phyloP scores from a whole-genome alignment of 169 alveolate genomes.

The Plasmodium malariae region DNA sequence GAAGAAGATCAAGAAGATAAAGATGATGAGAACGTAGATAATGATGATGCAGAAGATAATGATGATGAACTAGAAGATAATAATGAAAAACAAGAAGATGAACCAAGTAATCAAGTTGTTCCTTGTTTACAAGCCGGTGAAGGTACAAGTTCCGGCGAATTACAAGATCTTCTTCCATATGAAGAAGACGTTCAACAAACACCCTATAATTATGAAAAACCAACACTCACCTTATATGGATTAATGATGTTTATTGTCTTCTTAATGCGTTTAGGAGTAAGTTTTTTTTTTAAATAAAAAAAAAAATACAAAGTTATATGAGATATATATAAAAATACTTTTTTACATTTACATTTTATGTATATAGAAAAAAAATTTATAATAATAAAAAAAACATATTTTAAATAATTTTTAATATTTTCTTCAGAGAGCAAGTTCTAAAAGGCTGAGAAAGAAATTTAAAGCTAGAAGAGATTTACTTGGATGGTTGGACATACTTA shows the following conservation, averaged over 20 bases:
- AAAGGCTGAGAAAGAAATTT: not conserved
- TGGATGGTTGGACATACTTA: not conserved
- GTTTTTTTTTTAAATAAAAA: too few species aligned
- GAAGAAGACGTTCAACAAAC: too few species aligned
- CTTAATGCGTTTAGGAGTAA: too few species aligned
- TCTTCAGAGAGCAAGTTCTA: not conserved
- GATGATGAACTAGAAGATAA: not conserved
- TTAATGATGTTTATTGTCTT: too few species aligned
- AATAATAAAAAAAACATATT: conserved; percentile 19
- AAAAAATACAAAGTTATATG: too few species aligned
- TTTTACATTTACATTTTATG: not conserved
- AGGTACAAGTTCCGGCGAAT: not conserved
- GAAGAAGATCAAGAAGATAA: not conserved
- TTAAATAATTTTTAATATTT: conserved; percentile 6
- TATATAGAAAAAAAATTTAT: too few species aligned
- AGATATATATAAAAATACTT: too few species aligned
- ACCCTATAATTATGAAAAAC: too few species aligned
- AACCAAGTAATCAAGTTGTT: not conserved
- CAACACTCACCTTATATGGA: too few species aligned
- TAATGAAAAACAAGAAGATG: not conserved
- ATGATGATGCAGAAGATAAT: not conserved
- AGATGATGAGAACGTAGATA: not conserved
- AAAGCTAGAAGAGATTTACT: not conserved
- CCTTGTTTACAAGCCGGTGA: not conserved
- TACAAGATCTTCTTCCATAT: too few species aligned